Base-by-base conservation (phyloP, 2,329 filamentous ascomycete species). In the Bipolaris zeicola region DNA sequence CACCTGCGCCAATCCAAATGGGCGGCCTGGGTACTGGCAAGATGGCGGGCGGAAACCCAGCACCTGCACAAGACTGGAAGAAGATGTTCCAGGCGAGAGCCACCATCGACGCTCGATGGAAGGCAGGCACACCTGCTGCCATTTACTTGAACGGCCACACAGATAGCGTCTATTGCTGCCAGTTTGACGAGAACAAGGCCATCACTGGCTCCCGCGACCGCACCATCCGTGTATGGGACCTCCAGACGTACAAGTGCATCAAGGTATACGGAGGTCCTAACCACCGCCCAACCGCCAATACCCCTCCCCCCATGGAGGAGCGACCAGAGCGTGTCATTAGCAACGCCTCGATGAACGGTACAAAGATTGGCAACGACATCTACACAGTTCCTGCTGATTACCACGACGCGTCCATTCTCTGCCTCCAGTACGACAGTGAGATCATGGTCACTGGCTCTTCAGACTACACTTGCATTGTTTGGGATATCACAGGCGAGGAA, bases 111-210 rank as follows among this genome's bases (percentile, higher is more conserved):
- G 81, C 83, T 63, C 87, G 90, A 61, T 99, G 95, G 95, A 88
- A 86, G 67, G 81, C 87, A 48, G 89, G 90, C 53, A 87, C 88
- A 63, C 91, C 92, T 7, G 88, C 87, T 43, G 89, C 92, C 0
- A 87, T 96, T 53, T 98, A 97, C 75, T 83, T 99, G 20, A 92
- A 95, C 68, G 95, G 95, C 2, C 95, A 99, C 74, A 88, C 88
- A 24, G 95, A 99, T 75, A 97, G 92, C 64, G 96, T 99, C 55
- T 99, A 99, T 79, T 99, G 95, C 76, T 86, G 96, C 54, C 95
- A 99, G 73, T 99, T 98, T 74, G 95, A 99, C 75, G 94, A 98
- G 89, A 83, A 90, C 72, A 99, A 98, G 77, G 96, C 98, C 71
- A 93, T 99, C 64, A 98, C 95, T 2, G 95, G 95, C 26, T 97